These are phyloP conservation scores for Lactuca sativa DNA, from an alignment of 129 eudicot species.

Conservation along the genomic window DNA sequence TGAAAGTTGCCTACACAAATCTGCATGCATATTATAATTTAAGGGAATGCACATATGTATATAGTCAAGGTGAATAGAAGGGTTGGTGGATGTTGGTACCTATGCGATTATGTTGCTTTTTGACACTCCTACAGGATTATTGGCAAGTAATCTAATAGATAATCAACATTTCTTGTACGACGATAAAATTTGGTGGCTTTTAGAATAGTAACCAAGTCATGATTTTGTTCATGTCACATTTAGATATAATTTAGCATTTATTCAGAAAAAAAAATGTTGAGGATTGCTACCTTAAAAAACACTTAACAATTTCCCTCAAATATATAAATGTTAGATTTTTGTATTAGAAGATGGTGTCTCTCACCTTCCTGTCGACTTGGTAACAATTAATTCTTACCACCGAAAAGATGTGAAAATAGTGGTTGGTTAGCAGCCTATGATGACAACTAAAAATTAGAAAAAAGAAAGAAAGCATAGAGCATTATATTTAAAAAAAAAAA, in stretches of 20 bases:
- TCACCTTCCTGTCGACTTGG: constrained; percentile 62
- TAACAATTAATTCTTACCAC: constrained; percentile 68
- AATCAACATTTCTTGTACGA: constrained; percentile 49
- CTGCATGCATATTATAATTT: constrained; percentile 23
- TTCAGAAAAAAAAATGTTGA: neutral
- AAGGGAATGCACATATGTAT: too few species aligned
- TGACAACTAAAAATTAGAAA: too few species aligned
- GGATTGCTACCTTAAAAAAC: constrained; percentile 28
- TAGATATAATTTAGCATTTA: neutral
- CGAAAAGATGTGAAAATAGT: constrained; percentile 18
- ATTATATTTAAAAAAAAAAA: neutral
- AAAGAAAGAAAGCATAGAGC: too few species aligned
- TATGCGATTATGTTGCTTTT: constrained; percentile 39
- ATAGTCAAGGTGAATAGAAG: neutral
- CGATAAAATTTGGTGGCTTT: constrained; percentile 65
- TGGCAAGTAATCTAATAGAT: constrained; percentile 70
- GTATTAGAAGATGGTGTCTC: constrained; percentile 30
- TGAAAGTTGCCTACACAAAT: constrained; percentile 47
- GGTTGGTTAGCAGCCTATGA: too few species aligned
- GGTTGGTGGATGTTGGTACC: constrained; percentile 30
- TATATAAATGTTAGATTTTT: constrained; percentile 35
- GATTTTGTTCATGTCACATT: constrained; percentile 50
- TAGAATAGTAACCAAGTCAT: constrained; percentile 57
- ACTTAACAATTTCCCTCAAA: constrained; percentile 31
- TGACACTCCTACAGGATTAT: constrained; percentile 54